These are phyloP conservation scores for Ambrosia trifida DNA, from an alignment of 129 eudicot genomes.

Conservation along the genomic window DNA sequence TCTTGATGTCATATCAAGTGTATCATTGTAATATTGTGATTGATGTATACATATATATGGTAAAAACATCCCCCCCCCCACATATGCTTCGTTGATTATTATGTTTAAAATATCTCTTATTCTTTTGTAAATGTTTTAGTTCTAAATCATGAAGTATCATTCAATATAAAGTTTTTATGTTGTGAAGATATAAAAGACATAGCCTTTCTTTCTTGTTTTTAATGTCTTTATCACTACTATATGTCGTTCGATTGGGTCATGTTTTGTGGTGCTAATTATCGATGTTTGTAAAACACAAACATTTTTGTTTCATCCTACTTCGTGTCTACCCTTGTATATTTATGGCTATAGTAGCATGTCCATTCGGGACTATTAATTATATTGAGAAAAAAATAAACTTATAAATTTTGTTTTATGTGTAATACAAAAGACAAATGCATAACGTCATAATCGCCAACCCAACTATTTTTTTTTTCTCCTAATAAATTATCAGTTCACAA, in stretches of 20 bases:
- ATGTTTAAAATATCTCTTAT: not conserved
- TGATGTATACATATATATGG: slow-evolving; percentile 25
- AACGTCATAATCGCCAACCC: no score
- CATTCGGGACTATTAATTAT: no score
- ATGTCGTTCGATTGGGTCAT: slow-evolving; percentile 10
- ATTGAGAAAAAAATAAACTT: no score
- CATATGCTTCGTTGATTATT: slow-evolving; percentile 18
- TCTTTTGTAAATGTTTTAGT: not conserved
- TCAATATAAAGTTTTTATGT: not conserved
- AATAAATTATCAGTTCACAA: no score
- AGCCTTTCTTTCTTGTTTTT: slow-evolving; percentile 9
- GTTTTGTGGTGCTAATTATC: slow-evolving; percentile 18
- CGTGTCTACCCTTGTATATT: not conserved
- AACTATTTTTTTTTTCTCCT: no score
- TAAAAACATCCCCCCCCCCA: slow-evolving; percentile 16
- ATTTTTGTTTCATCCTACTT: slow-evolving; percentile 5
- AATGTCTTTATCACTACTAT: slow-evolving; percentile 12
- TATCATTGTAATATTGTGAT: slow-evolving; percentile 24
- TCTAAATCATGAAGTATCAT: slow-evolving; percentile 1
- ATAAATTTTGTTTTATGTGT: no score
- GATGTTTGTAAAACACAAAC: slow-evolving; percentile 13
- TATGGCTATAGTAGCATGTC: not conserved
- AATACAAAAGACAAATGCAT: no score
- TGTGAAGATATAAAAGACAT: not conserved
- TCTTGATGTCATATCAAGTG: slow-evolving; percentile 10